These are phyloP conservation scores for Ascomycota sp. DNA, from an alignment of 2,329 filamentous ascomycete species.

Conservation along the genomic window DNA sequence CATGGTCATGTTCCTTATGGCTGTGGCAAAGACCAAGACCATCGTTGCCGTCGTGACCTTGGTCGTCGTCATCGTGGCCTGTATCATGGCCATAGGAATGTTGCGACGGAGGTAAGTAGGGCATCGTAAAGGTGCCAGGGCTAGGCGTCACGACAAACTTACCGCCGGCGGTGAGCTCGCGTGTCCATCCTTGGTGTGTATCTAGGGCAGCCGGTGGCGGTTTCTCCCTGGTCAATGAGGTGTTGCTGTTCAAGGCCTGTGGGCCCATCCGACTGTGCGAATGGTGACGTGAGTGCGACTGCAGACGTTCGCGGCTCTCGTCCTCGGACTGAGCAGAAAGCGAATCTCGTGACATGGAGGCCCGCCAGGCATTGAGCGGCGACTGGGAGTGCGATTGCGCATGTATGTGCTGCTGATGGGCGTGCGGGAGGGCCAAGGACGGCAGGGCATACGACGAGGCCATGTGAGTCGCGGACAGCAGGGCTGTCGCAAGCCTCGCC, in stretches of 20 bases:
- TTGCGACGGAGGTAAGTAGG: constrained; percentile 6
- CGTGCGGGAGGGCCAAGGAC: constrained; percentile 26
- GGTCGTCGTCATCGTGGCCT: constrained; percentile 11
- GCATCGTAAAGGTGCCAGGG: constrained; percentile 8
- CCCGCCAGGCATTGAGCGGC: constrained; percentile 18
- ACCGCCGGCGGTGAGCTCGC: constrained; percentile 19
- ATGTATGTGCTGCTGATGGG: constrained; percentile 22
- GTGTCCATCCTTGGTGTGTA: constrained; percentile 18
- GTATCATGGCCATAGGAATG: constrained; percentile 9
- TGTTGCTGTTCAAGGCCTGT: constrained; percentile 11
- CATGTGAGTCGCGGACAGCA: constrained; percentile 11
- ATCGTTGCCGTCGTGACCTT: constrained; percentile 12
- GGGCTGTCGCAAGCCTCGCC: not conserved
- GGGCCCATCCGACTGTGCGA: constrained; percentile 11
- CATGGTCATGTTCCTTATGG: too few species aligned
- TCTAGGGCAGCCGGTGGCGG: constrained; percentile 12
- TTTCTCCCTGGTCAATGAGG: constrained; percentile 11
- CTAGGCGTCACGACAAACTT: constrained; percentile 17
- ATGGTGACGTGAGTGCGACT: constrained; percentile 4
- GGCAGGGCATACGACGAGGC: constrained; percentile 33
- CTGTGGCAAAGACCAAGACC: too few species aligned
- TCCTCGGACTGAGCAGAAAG: constrained; percentile 12
- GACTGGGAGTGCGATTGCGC: constrained; percentile 17
- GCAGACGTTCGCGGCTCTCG: constrained; percentile 9
- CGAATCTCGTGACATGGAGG: constrained; percentile 14